Evolutionary conservation across 129 eudicot species (phyloP).

Genomic region (Lonicera japonica): DNA sequence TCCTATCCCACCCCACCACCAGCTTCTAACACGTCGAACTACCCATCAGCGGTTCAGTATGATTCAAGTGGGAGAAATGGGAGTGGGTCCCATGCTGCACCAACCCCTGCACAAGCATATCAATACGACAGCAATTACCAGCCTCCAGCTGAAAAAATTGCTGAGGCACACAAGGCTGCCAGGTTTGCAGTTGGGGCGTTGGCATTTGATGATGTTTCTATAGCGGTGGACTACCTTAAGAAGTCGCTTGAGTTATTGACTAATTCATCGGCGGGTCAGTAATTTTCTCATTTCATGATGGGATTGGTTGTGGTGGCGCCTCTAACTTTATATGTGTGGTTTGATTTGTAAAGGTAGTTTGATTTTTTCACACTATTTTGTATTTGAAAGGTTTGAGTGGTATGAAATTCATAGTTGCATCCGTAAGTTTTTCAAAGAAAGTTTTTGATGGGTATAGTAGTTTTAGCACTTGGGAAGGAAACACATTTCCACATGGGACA

Average conservation of each 20-base stretch:
- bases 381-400: neutral
- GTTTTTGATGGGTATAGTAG: too few species aligned
- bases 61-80: conserved; percentile 41
- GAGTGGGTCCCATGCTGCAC: conserved; percentile 25
- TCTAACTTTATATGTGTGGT: conserved; percentile 3
- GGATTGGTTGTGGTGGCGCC: neutral
- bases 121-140: conserved; percentile 83
- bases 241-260: conserved; percentile 90
- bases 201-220: conserved; percentile 84
- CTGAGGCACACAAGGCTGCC: conserved; percentile 94
- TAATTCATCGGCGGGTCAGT: conserved; percentile 64
- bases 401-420: conserved; percentile 5
- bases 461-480: too few species aligned
- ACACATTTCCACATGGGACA: too few species aligned
- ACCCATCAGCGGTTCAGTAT: conserved; percentile 36
- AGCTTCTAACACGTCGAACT: too few species aligned
- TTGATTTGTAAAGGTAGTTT: conserved; percentile 20
- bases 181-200: conserved; percentile 91
- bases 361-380: neutral
- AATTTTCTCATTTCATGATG: conserved; percentile 7
- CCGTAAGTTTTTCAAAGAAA: neutral
- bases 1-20: conserved; percentile 31
- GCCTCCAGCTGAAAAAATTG: conserved; percentile 81
- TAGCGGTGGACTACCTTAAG: conserved; percentile 77
- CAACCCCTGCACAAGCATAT: conserved; percentile 32